These are phyloP conservation scores for Epithemia pelagica DNA, from an alignment of 108 stramenopile genomes.

Conservation along the genomic window DNA sequence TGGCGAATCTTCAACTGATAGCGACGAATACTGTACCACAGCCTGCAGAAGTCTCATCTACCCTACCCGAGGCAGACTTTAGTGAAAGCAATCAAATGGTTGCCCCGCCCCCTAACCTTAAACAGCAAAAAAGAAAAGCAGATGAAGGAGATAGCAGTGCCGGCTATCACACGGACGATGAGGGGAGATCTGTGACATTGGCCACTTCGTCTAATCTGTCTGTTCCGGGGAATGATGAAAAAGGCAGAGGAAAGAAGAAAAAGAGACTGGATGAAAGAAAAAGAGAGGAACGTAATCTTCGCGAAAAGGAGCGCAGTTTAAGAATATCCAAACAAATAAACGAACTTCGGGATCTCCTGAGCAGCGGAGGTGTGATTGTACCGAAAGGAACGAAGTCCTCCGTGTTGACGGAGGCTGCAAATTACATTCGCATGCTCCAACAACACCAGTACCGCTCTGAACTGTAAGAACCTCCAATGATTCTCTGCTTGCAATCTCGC, in stretches of 20 bases:
- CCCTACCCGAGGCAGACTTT: not conserved
- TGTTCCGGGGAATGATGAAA: not conserved
- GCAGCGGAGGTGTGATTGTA: constrained; percentile 80
- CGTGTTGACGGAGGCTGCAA: constrained; percentile 80
- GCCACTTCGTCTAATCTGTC: not conserved
- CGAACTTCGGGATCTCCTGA: constrained; percentile 62
- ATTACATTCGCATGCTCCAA: constrained; percentile 84
- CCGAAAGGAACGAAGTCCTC: constrained; percentile 88
- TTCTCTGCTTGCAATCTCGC: too few relatives aligned
- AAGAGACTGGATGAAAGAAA: constrained; percentile 40
- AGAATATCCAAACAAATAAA: constrained; percentile 81
- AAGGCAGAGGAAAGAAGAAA: constrained; percentile 31
- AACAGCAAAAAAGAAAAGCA: constrained; percentile 22
- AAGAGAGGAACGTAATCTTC: constrained; percentile 78
- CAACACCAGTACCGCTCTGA: constrained; percentile 79
- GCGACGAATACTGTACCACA: too few relatives aligned
- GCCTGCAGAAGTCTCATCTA: too few relatives aligned
- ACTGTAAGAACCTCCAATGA: too few relatives aligned
- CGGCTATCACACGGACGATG: constrained; percentile 20
- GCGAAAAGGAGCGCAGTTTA: constrained; percentile 85
- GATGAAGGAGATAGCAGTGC: constrained; percentile 20
- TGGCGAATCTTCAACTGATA: constrained; percentile 25
- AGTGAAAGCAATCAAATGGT: constrained; percentile 10
- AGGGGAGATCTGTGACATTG: not conserved
- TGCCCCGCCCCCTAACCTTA: not conserved